Base-by-base conservation (phyloP, 352 stramenopile species). In the Phytophthora megakarya region DNA sequence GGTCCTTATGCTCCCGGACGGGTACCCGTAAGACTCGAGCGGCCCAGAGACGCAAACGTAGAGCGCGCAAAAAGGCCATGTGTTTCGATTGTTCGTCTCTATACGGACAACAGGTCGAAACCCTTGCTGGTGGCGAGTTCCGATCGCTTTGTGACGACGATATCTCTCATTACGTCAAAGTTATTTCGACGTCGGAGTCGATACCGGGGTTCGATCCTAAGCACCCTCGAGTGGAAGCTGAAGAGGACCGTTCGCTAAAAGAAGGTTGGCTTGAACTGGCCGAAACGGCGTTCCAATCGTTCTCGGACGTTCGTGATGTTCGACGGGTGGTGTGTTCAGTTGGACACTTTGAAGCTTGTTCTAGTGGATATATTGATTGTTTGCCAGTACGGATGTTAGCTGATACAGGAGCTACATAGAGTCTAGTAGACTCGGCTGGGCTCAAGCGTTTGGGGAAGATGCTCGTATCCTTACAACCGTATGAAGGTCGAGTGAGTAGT, bases 321-420 rank as follows among this genome's bases (percentile, higher is more conserved):
- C 6, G 22, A 2, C 23, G 56, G 2, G 46, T 52, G 1, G 30
- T 52, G 0, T 56, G 56, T 9, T 1, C 37, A 0, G 56, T 65
- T 0, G 46, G 53, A 19, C 39, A 21, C 15, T 46, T 39, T 19
- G 42, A 54, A 19, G 54, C 32, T 30, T 21, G 53, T 0, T 62
- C 42, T 5, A 32, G 32, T 10, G 43, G 33, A 1, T 62, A 26
- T 13, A 54, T 62, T 35, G 54, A 54, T 0, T 62, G 54, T 25
- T 11, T 62, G 6, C 54, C 54, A 5, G 21, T 44, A 7, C 33
- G 10, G 21, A 52, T 64, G 18, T 25, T 57, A 8, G 38, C 40
- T 3, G 45, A 65, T 15, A 65, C 56, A 15, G 26, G 45, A 7
- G 45, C 49, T 6, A 60, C 49, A 2, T 15, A 53, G 21, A 54